These are phyloP conservation scores for Prunus persica DNA, from an alignment of 306 rosid species.

Conservation along the genomic window DNA sequence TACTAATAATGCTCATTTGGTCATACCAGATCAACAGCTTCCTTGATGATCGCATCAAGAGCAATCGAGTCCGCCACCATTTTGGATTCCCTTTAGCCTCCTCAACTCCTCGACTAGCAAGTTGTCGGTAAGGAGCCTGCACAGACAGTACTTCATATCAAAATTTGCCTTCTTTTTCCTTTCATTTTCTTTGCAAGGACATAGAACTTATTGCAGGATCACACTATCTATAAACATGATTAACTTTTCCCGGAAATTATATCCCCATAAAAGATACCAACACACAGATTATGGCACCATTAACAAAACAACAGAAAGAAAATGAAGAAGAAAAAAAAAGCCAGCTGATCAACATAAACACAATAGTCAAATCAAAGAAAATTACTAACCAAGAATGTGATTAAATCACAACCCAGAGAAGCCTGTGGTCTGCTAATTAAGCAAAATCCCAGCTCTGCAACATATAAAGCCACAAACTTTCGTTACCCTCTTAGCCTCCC, in stretches of 20 bases:
- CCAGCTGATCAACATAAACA: background rate
- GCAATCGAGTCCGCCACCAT: slow-evolving; percentile 36
- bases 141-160: background rate
- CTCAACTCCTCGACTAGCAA: slow-evolving; percentile 18
- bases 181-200: background rate
- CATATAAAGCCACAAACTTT: background rate
- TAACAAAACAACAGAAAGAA: background rate
- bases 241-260: too few species aligned
- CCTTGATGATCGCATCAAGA: slow-evolving; percentile 60
- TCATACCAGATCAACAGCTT: slow-evolving; percentile 65
- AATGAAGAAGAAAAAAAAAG: background rate
- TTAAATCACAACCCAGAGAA: background rate
- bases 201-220: background rate
- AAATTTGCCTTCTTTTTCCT: background rate
- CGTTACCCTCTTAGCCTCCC: too few species aligned
- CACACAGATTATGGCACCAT: background rate
- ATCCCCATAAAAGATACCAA: background rate
- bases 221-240: too few species aligned
- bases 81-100: slow-evolving; percentile 20
- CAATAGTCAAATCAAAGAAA: background rate
- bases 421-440: background rate
- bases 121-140: background rate
- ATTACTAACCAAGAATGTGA: background rate
- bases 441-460: background rate
- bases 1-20: background rate